A percentile compares a stretch with the other conserved stretches of the same genome.
phyloP scores from a whole-genome alignment of 1,284 basidiomycete species.

The Pholiota adiposa region DNA sequence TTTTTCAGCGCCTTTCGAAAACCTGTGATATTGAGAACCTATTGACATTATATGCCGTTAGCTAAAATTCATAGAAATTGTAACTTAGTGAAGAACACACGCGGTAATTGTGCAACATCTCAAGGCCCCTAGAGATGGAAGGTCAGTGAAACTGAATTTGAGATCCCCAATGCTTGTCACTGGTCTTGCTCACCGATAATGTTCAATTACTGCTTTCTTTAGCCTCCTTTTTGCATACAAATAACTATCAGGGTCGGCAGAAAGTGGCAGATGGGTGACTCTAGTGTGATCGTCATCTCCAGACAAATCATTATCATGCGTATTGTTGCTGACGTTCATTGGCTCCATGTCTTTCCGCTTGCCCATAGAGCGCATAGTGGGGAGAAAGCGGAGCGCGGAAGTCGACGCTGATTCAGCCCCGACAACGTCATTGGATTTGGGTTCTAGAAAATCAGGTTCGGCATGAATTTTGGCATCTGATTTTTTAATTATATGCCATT shows the following conservation, averaged over 20 bases:
- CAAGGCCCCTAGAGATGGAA: constrained; percentile 55
- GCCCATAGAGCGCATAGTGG: background rate
- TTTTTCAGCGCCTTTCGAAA: constrained; percentile 94
- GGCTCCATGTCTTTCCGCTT: constrained; percentile 9
- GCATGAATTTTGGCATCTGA: background rate
- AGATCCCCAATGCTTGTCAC: background rate
- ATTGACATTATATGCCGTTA: constrained; percentile 6
- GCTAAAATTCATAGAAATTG: background rate
- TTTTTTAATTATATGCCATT: background rate
- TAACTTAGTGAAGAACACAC: constrained; percentile 46
- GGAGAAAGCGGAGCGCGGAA: background rate
- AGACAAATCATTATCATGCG: background rate
- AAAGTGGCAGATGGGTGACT: constrained; percentile 23
- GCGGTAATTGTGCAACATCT: constrained; percentile 86
- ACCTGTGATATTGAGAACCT: constrained; percentile 89
- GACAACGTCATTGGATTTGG: background rate
- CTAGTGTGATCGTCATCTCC: constrained; percentile 6
- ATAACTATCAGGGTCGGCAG: constrained; percentile 78
- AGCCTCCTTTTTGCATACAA: constrained; percentile 81
- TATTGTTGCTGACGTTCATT: background rate
- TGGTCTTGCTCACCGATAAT: constrained; percentile 72
- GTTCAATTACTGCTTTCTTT: constrained; percentile 83
- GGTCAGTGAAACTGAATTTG: background rate
- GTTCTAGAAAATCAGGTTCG: background rate
- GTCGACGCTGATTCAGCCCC: background rate